These are phyloP conservation scores for Penicillium sp. DNA, from an alignment of 2,329 filamentous ascomycete genomes.

Conservation along the genomic window DNA sequence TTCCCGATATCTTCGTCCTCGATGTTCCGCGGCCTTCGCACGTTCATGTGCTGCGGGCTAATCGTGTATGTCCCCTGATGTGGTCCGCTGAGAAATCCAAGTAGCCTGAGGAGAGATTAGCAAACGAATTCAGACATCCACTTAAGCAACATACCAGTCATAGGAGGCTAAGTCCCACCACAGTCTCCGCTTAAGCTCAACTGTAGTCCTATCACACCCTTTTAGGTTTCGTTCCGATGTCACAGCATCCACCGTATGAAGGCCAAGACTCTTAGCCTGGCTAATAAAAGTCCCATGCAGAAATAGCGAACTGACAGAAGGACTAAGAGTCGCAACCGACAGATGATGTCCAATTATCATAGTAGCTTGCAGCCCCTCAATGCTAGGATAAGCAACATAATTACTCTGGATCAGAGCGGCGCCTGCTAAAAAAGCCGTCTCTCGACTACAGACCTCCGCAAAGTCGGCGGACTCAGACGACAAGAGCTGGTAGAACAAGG, in stretches of 20 bases:
- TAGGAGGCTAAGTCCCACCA: slow-evolving; percentile 44
- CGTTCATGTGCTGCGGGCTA: slow-evolving; percentile 40
- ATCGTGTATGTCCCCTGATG: slow-evolving; percentile 45
- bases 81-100: slow-evolving; percentile 41
- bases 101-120: slow-evolving; percentile 26
- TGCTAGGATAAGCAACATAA: slow-evolving; percentile 27
- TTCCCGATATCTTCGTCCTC: slow-evolving; percentile 38
- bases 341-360: slow-evolving; percentile 30
- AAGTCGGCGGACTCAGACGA: slow-evolving; percentile 15
- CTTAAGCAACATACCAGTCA: slow-evolving; percentile 37
- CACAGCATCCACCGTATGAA: slow-evolving; percentile 36
- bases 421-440: slow-evolving; percentile 28
- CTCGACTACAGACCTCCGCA: slow-evolving; percentile 23
- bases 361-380: slow-evolving; percentile 33
- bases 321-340: slow-evolving; percentile 23
- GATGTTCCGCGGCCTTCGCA: slow-evolving; percentile 42
- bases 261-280: slow-evolving; percentile 34
- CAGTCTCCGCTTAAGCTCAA: slow-evolving; percentile 40
- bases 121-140: neutral
- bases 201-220: slow-evolving; percentile 21
- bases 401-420: slow-evolving; percentile 33
- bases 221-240: slow-evolving; percentile 12
- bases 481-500: slow-evolving; percentile 25
- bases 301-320: slow-evolving; percentile 26
- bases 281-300: slow-evolving; percentile 21